phyloP scores from a whole-genome alignment of 768 basidiomycete genomes.

The Lepiota brunneoincarnata region DNA sequence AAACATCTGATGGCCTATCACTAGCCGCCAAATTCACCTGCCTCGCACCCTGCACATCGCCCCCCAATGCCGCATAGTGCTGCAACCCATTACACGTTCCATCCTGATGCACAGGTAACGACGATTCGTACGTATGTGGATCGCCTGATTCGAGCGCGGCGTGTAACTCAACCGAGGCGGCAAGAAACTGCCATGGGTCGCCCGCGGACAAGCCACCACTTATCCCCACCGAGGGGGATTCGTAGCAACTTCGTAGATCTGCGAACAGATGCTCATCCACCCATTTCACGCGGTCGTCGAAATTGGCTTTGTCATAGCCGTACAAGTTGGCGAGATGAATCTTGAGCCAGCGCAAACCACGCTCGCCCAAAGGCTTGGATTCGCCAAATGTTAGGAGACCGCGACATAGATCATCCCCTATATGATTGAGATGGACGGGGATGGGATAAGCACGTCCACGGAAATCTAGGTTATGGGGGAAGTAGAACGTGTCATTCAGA shows the following conservation, averaged over 20 bases:
- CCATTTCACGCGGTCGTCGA: constrained; percentile 88
- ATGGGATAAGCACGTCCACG: constrained; percentile 96
- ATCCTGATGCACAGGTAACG: constrained; percentile 94
- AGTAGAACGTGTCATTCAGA: constrained; percentile 82
- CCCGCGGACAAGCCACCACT: constrained; percentile 93
- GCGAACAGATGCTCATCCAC: constrained; percentile 67
- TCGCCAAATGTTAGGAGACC: constrained; percentile 85
- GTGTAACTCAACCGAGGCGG: constrained; percentile 87
- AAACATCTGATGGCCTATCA: constrained; percentile 91
- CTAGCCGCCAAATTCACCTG: constrained; percentile 90
- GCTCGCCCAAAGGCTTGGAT: constrained; percentile 72
- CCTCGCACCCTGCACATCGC: constrained; percentile 81
- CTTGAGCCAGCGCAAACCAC: constrained; percentile 91
- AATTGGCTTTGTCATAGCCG: constrained; percentile 92
- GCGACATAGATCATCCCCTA: constrained; percentile 91
- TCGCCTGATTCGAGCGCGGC: constrained; percentile 73
- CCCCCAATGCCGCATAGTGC: constrained; percentile 97
- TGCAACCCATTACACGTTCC: constrained; percentile 98
- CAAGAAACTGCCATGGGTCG: constrained; percentile 97
- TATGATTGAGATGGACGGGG: constrained; percentile 92
- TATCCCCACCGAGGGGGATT: constrained; percentile 73
- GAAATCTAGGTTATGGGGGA: constrained; percentile 97
- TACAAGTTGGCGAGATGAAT: constrained; percentile 93
- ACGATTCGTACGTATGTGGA: constrained; percentile 57
- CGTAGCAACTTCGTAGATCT: constrained; percentile 80